phyloP scores from a whole-genome alignment of 2,329 filamentous ascomycete genomes.

The Hypocreales sp. region DNA sequence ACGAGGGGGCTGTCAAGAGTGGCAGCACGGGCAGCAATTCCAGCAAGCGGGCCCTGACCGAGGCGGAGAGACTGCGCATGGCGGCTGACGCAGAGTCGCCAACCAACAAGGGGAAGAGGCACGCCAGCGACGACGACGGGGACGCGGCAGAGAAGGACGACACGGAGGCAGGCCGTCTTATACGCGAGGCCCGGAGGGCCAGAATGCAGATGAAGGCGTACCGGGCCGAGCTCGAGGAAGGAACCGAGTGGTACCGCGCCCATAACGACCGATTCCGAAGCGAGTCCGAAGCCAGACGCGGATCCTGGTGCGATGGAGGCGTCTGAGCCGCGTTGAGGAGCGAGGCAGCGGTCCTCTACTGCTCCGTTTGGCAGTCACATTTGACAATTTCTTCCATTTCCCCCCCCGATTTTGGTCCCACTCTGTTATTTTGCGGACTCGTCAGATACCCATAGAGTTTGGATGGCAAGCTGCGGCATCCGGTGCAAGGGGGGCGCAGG shows the following conservation, averaged over 20 bases:
- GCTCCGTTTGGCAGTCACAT: neutral
- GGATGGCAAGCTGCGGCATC: too few relatives aligned
- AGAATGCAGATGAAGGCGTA: slow-evolving; percentile 24
- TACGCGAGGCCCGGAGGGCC: slow-evolving; percentile 25
- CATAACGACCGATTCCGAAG: slow-evolving; percentile 27
- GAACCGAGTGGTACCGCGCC: slow-evolving; percentile 27
- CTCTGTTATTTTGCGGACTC: slow-evolving; percentile 2
- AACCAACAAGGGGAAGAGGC: slow-evolving; percentile 18
- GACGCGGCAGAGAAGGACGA: slow-evolving; percentile 3
- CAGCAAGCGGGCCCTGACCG: neutral
- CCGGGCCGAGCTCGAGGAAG: slow-evolving; percentile 29
- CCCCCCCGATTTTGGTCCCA: neutral
- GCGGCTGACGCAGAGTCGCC: slow-evolving; percentile 5
- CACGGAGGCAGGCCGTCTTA: slow-evolving; percentile 15
- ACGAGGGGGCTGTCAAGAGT: too few relatives aligned
- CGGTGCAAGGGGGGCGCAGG: too few relatives aligned
- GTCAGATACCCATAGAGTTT: slow-evolving; percentile 11
- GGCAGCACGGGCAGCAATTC: neutral
- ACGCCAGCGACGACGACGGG: slow-evolving; percentile 9
- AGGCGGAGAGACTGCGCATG: neutral
- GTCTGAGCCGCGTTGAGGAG: slow-evolving; percentile 7
- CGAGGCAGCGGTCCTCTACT: too few relatives aligned
- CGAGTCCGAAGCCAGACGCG: slow-evolving; percentile 17
- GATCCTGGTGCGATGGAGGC: slow-evolving; percentile 18
- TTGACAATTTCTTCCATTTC: neutral